These are phyloP conservation scores for Rhodosporidiobolus sp. DNA, from an alignment of 768 basidiomycete species.

Conservation along the genomic window DNA sequence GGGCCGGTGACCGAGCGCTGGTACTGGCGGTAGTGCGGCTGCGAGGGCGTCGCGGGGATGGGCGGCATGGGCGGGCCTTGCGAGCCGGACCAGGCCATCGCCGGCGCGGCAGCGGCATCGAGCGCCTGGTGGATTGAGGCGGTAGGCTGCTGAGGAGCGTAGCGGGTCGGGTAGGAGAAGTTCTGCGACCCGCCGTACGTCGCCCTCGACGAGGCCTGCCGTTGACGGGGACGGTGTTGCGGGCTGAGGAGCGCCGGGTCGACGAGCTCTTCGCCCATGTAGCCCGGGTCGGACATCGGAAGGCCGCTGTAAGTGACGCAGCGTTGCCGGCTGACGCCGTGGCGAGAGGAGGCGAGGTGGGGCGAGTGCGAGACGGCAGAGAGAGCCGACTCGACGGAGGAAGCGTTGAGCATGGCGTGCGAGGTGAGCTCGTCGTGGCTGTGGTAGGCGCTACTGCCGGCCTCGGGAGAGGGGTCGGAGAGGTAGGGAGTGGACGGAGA, in stretches of 20 bases:
- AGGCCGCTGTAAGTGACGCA: constrained; percentile 7
- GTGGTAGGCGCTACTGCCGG: constrained; percentile 1
- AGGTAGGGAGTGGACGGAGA: constrained; percentile 31
- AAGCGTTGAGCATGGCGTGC: constrained; percentile 14
- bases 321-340: constrained; percentile 16
- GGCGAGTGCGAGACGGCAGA: background rate
- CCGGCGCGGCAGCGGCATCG: constrained; percentile 4
- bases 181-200: constrained; percentile 24
- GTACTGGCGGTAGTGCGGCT: background rate
- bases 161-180: constrained; percentile 38
- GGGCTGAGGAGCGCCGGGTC: constrained; percentile 16
- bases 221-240: constrained; percentile 12
- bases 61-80: background rate
- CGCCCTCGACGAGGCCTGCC: constrained; percentile 18
- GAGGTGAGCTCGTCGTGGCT: constrained; percentile 11
- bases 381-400: constrained; percentile 25
- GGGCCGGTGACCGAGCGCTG: constrained; percentile 8
- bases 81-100: constrained; percentile 2
- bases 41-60: background rate
- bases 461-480: constrained; percentile 35
- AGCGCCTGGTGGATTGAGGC: background rate
- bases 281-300: background rate
- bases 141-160: background rate
- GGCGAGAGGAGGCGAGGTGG: background rate
- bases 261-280: background rate